phyloP scores from a whole-genome alignment of 2,329 filamentous ascomycete species.

The Cercospora janseana region DNA sequence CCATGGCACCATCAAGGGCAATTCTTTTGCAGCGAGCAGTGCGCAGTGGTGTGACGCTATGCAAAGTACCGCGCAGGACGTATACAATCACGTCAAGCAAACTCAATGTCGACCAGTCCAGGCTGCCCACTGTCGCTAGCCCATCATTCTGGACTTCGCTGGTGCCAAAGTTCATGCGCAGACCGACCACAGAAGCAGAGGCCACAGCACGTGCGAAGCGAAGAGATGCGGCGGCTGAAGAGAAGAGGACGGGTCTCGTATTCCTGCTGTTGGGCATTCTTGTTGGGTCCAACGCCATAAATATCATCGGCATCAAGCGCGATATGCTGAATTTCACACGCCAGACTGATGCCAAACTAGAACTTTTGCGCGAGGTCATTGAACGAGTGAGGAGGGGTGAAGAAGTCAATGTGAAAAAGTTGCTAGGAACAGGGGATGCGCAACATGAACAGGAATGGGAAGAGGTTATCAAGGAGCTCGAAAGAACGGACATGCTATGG shows the following conservation, averaged over 20 bases:
- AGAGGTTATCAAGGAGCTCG: slow-evolving; percentile 59
- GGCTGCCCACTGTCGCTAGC: slow-evolving; percentile 36
- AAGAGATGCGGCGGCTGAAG: slow-evolving; percentile 31
- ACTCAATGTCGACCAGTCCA: slow-evolving; percentile 16
- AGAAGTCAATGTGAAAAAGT: slow-evolving; percentile 78
- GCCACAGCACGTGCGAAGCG: slow-evolving; percentile 22
- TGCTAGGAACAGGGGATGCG: slow-evolving; percentile 74
- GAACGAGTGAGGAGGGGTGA: slow-evolving; percentile 68
- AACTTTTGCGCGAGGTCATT: slow-evolving; percentile 70
- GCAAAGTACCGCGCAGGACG: slow-evolving; percentile 1
- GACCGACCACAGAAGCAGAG: slow-evolving; percentile 22
- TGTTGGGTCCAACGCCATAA: slow-evolving; percentile 93
- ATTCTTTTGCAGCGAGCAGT: neutral
- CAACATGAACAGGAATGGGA: slow-evolving; percentile 83
- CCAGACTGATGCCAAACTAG: slow-evolving; percentile 75
- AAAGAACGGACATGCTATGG: slow-evolving; percentile 35
- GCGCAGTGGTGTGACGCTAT: neutral
- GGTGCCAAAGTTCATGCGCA: slow-evolving; percentile 37
- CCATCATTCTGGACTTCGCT: slow-evolving; percentile 40
- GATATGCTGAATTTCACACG: slow-evolving; percentile 71
- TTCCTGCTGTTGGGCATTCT: slow-evolving; percentile 69
- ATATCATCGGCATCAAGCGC: slow-evolving; percentile 78
- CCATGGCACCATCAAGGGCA: slow-evolving; percentile 20
- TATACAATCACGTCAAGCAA: slow-evolving; percentile 15
- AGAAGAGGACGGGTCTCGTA: slow-evolving; percentile 59